Percentiles rank a stretch among this genome's conserved stretches.
phyloP scores from a whole-genome alignment of 2,329 filamentous ascomycete genomes.

The Salinomyces thailandicus region DNA sequence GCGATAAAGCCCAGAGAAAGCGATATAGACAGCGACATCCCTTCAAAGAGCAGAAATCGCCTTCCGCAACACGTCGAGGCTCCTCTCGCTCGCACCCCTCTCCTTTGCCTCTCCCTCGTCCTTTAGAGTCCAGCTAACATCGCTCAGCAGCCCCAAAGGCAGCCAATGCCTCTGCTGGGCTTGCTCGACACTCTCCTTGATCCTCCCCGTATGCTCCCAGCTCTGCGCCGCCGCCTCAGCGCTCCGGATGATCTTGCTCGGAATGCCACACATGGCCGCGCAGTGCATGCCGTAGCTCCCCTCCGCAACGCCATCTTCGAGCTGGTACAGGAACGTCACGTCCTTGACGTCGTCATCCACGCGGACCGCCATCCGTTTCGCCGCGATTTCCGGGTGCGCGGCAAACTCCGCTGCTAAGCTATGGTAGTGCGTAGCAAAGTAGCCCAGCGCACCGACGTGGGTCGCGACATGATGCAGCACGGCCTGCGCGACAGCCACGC shows the following conservation, averaged over 20 bases:
- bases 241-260: constrained; percentile 66
- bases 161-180: constrained; percentile 63
- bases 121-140: constrained; percentile 67
- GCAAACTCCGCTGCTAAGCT: constrained; percentile 85
- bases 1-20: too few relatives aligned
- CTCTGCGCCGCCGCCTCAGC: constrained; percentile 81
- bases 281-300: constrained; percentile 99
- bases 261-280: constrained; percentile 94
- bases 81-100: constrained; percentile 41
- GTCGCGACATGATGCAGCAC: constrained; percentile 93
- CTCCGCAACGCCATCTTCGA: constrained; percentile 88
- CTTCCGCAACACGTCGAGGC: constrained; percentile 46
- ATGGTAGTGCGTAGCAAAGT: constrained; percentile 97
- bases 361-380: constrained; percentile 86
- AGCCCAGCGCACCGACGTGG: constrained; percentile 85
- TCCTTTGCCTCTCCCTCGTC: constrained; percentile 35
- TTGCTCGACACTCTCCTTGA: constrained; percentile 79
- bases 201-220: constrained; percentile 88
- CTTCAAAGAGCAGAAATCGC: constrained; percentile 45
- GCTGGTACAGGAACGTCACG: constrained; percentile 94
- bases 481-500: constrained; percentile 89
- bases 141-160: constrained; percentile 76
- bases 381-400: constrained; percentile 73
- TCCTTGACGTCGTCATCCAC: constrained; percentile 74
- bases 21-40: neutral